phyloP scores from a whole-genome alignment of 768 basidiomycete species.

The Boletus tylopilopsis region DNA sequence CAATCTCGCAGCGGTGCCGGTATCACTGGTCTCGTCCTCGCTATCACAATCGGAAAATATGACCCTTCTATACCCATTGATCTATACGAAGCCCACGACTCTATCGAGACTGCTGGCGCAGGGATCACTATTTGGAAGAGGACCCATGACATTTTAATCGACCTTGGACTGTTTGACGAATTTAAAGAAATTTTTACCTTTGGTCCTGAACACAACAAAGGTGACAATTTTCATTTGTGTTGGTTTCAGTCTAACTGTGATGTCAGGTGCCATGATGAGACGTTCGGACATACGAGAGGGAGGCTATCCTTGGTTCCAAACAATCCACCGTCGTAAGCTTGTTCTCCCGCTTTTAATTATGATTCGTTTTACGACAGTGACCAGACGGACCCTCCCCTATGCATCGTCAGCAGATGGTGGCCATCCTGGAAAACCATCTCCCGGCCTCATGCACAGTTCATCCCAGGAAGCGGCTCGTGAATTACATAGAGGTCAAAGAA shows the following conservation, averaged over 20 bases:
- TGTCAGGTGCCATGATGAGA: neutral
- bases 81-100: constrained; percentile 45
- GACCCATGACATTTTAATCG: constrained; percentile 43
- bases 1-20: constrained; percentile 32
- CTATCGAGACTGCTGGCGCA: constrained; percentile 38
- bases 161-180: constrained; percentile 41
- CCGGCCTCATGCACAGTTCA: constrained; percentile 19
- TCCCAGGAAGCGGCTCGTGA: constrained; percentile 17
- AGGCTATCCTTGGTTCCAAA: constrained; percentile 30
- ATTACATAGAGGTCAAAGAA: constrained; percentile 7
- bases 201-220: constrained; percentile 8
- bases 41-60: constrained; percentile 34
- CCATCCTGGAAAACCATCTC: constrained; percentile 15
- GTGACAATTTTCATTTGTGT: constrained; percentile 3
- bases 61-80: constrained; percentile 34
- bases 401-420: constrained; percentile 25
- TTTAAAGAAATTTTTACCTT: constrained; percentile 16
- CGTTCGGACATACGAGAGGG: constrained; percentile 30
- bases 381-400: constrained; percentile 7
- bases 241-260: neutral
- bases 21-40: constrained; percentile 42
- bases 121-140: constrained; percentile 46
- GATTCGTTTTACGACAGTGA: too few relatives aligned
- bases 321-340: constrained; percentile 20
- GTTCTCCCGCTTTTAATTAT: neutral